phyloP scores from a whole-genome alignment of 495 filamentous ascomycete species.

The Margaritispora aquatica region DNA sequence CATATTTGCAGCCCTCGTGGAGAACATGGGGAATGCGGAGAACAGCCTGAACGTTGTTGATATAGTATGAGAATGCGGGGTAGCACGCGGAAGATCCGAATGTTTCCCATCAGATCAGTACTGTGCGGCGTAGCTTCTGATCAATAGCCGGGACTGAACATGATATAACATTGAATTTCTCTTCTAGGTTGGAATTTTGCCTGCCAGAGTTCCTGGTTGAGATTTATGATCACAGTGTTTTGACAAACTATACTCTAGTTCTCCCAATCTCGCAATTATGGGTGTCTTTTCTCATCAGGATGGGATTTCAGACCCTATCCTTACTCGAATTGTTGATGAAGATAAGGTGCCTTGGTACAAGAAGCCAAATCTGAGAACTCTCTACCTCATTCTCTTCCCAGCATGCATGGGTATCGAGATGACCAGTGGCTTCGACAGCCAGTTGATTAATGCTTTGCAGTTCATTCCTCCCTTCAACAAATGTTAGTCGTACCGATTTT shows the following conservation, averaged over 20 bases:
- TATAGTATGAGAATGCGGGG: too few relatives aligned
- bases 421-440: slow-evolving; percentile 66
- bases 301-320: slow-evolving; percentile 32
- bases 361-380: slow-evolving; percentile 52
- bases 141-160: neutral
- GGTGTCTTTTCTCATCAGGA: slow-evolving; percentile 6
- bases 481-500: slow-evolving; percentile 35
- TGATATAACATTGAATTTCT: neutral
- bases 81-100: neutral
- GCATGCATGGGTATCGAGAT: slow-evolving; percentile 57
- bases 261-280: neutral
- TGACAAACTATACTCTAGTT: too few relatives aligned
- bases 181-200: neutral
- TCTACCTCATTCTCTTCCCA: slow-evolving; percentile 61
- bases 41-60: neutral
- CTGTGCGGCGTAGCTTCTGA: neutral
- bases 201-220: neutral
- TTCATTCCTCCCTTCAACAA: slow-evolving; percentile 36
- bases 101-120: neutral
- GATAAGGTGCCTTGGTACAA: slow-evolving; percentile 55
- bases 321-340: slow-evolving; percentile 48
- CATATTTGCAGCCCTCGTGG: neutral
- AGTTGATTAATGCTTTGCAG: slow-evolving; percentile 66
- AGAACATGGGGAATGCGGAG: neutral
- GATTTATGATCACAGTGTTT: too few relatives aligned